These are phyloP conservation scores for Cinnamomum micranthum DNA, from an alignment of 164 flowering plant genomes.

Conservation along the genomic window DNA sequence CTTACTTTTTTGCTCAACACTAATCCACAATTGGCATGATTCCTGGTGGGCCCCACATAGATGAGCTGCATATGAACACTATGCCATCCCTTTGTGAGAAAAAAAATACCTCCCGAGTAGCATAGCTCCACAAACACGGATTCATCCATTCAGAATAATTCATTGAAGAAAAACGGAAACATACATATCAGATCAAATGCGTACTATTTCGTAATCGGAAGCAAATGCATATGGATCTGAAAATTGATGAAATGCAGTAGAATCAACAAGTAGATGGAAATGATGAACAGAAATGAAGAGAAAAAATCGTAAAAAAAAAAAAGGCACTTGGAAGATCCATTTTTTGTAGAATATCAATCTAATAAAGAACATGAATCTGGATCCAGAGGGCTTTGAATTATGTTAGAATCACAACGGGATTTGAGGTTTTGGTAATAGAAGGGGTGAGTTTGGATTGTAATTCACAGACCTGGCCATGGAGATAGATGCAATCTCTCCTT, in stretches of 20 bases:
- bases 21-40: no score
- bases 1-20: no score
- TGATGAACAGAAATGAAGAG: background rate
- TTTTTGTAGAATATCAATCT: no score
- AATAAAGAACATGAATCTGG: background rate
- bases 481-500: background rate
- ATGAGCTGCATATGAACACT: no score
- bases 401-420: background rate
- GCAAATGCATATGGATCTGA: background rate
- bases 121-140: background rate
- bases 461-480: background rate
- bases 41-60: no score
- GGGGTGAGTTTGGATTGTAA: background rate
- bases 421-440: background rate
- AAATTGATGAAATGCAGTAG: background rate
- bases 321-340: no score
- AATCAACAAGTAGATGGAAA: background rate
- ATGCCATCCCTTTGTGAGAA: no score
- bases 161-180: background rate
- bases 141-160: background rate
- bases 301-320: no score
- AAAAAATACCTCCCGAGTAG: no score
- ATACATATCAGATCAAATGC: background rate
- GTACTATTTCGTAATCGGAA: background rate
- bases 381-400: no score